phyloP scores from a whole-genome alignment of 2,329 filamentous ascomycete genomes.

The Calonectria pauciramosa region DNA sequence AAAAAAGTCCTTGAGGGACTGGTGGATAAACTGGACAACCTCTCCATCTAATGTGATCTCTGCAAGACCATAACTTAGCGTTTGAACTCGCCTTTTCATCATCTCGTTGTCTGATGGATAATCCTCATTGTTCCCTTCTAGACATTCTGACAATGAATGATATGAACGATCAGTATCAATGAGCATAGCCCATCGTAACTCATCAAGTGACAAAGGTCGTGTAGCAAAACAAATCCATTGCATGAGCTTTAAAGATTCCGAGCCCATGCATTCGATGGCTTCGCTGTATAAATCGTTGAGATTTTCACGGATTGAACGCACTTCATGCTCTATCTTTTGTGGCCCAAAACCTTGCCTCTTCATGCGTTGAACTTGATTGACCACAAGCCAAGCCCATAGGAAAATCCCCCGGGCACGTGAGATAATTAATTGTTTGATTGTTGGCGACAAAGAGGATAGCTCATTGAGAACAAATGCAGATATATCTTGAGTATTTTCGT shows the following conservation, averaged over 20 bases:
- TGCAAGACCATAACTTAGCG: slow-evolving; percentile 48
- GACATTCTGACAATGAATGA: slow-evolving; percentile 38
- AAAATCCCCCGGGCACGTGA: slow-evolving; percentile 50
- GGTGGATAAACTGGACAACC: slow-evolving; percentile 37
- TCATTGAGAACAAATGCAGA: slow-evolving; percentile 41
- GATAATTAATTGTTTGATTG: slow-evolving; percentile 38
- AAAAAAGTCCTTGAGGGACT: slow-evolving; percentile 15
- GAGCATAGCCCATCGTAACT: slow-evolving; percentile 50
- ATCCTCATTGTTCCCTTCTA: slow-evolving; percentile 23
- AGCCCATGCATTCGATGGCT: slow-evolving; percentile 30
- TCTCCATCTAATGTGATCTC: slow-evolving; percentile 24
- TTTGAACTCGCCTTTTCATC: slow-evolving; percentile 35
- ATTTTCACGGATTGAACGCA: not conserved
- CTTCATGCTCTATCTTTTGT: not conserved
- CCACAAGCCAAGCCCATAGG: slow-evolving; percentile 53
- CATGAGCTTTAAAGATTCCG: slow-evolving; percentile 43
- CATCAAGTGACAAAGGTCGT: slow-evolving; percentile 42
- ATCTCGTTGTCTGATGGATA: slow-evolving; percentile 29
- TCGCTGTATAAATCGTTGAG: not conserved
- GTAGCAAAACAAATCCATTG: slow-evolving; percentile 51
- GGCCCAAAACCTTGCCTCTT: slow-evolving; percentile 15
- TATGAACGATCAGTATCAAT: slow-evolving; percentile 38
- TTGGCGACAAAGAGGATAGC: slow-evolving; percentile 26
- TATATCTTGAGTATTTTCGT: slow-evolving; percentile 50
- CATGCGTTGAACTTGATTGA: slow-evolving; percentile 33